phyloP scores from a whole-genome alignment of 768 basidiomycete species.

The Russula abietina region DNA sequence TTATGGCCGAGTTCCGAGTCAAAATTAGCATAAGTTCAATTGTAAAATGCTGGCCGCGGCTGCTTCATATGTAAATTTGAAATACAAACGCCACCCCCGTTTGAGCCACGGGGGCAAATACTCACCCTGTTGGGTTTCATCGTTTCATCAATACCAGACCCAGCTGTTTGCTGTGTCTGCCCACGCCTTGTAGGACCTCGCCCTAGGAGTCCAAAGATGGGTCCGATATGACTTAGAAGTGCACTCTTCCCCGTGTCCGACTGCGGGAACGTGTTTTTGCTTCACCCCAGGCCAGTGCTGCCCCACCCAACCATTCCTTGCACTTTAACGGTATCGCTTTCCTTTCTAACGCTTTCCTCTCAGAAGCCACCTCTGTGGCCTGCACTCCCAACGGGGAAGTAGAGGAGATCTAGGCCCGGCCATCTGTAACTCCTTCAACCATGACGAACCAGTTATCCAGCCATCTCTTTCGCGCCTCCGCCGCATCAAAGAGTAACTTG shows the following conservation, averaged over 20 bases:
- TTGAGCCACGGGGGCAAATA: constrained; percentile 1
- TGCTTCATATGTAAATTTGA: constrained; percentile 10
- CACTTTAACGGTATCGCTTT: background rate
- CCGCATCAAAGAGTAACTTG: constrained; percentile 11
- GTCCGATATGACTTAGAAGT: constrained; percentile 1
- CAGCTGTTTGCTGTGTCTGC: constrained; percentile 8
- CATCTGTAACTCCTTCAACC: background rate
- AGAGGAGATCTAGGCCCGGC: background rate
- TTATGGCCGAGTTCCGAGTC: background rate
- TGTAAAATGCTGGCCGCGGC: too few species aligned
- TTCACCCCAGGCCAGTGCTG: constrained; percentile 2
- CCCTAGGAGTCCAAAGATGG: constrained; percentile 1
- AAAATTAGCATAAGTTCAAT: too few species aligned
- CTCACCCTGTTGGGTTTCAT: background rate
- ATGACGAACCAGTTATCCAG: background rate
- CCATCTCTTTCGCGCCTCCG: background rate
- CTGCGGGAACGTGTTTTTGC: constrained; percentile 16
- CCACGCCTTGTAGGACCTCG: constrained; percentile 6
- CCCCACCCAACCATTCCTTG: background rate
- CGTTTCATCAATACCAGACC: background rate
- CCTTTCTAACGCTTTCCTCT: constrained; percentile 2
- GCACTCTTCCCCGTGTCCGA: constrained; percentile 6
- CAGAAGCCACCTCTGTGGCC: background rate
- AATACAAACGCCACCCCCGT: constrained; percentile 3
- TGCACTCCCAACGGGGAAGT: background rate